phyloP scores from a whole-genome alignment of 345 rosid genomes.

The Turritis glabra region DNA sequence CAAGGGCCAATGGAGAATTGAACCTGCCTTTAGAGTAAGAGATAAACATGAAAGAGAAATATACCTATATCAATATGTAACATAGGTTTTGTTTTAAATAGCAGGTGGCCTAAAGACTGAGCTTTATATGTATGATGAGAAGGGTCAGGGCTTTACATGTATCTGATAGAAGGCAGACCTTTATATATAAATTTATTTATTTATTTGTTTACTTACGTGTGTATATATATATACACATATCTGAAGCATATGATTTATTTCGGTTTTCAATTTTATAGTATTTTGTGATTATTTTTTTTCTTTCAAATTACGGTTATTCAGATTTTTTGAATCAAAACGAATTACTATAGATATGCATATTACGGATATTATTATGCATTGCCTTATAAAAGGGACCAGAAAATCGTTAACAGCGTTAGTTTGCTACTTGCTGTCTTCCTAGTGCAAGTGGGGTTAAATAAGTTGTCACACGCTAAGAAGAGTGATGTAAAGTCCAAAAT shows the following conservation, averaged over 20 bases:
- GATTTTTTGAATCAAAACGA: too few relatives aligned
- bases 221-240: too few relatives aligned
- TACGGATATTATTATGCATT: too few relatives aligned
- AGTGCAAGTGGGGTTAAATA: constrained; percentile 32
- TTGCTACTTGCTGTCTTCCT: constrained; percentile 14
- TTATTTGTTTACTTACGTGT: too few relatives aligned
- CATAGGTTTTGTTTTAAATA: background rate
- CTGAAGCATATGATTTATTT: too few relatives aligned
- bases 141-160: background rate
- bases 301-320: too few relatives aligned
- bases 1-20: background rate
- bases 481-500: constrained; percentile 8
- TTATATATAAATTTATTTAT: too few relatives aligned
- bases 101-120: background rate
- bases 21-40: background rate
- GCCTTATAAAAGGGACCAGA: background rate
- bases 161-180: too few relatives aligned
- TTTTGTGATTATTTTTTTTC: too few relatives aligned
- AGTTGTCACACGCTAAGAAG: constrained; percentile 23
- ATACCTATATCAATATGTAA: too few relatives aligned
- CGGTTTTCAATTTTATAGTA: too few relatives aligned
- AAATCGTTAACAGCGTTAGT: constrained; percentile 10
- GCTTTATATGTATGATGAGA: background rate
- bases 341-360: too few relatives aligned
- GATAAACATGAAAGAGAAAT: background rate